Conservation (phyloP, 441 rosid species). For the Euphorbia schlechtendalii region DNA sequence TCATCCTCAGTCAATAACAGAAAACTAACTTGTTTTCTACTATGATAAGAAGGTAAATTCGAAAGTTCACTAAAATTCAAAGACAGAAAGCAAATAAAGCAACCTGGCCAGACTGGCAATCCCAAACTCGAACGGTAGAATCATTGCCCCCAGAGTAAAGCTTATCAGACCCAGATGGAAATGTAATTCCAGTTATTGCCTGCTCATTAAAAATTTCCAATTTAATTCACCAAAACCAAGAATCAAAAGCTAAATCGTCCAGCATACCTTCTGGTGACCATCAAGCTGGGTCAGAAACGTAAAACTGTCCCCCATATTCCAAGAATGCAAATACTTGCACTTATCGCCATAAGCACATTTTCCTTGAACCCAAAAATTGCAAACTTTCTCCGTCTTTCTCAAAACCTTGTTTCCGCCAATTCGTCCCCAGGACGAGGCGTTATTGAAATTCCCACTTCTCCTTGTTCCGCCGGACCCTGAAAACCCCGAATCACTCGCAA, state of each 20-base stretch:
- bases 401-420: constrained; percentile 31
- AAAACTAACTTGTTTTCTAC: background rate
- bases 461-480: constrained; percentile 42
- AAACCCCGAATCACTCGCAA: constrained; percentile 58
- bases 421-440: constrained; percentile 59
- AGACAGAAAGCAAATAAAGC: background rate
- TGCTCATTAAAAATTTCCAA: constrained; percentile 23
- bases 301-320: constrained; percentile 79
- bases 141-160: constrained; percentile 91
- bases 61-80: background rate
- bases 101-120: constrained; percentile 95
- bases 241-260: background rate
- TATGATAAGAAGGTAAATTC: background rate
- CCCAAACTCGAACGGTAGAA: constrained; percentile 84
- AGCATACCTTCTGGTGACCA: constrained; percentile 69
- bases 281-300: constrained; percentile 70
- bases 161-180: constrained; percentile 82
- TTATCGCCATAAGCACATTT: constrained; percentile 64
- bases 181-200: constrained; percentile 81
- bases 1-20: background rate
- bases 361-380: constrained; percentile 87
- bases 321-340: constrained; percentile 79
- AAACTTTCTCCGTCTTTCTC: constrained; percentile 65
- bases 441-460: constrained; percentile 47
- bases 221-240: constrained; percentile 7